These are phyloP conservation scores for Vararia minispora DNA, from an alignment of 768 basidiomycete species.

Conservation along the genomic window DNA sequence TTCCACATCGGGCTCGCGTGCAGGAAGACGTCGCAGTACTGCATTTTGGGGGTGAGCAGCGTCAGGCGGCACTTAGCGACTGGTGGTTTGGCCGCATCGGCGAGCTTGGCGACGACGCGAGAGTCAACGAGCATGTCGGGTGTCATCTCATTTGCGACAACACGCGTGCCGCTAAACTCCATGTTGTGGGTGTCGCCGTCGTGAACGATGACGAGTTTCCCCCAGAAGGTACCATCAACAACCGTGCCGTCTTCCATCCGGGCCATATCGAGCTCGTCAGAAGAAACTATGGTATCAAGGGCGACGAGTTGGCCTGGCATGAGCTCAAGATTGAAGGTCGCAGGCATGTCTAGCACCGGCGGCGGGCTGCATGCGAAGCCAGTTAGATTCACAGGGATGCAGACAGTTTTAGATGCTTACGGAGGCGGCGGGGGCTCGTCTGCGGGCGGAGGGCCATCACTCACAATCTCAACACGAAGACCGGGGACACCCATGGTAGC, in stretches of 20 bases:
- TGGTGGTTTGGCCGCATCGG: slow-evolving; percentile 61
- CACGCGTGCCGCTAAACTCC: slow-evolving; percentile 74
- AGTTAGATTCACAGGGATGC: neutral
- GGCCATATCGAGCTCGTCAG: slow-evolving; percentile 81
- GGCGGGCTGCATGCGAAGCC: slow-evolving; percentile 30
- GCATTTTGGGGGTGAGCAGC: slow-evolving; percentile 58
- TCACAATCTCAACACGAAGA: slow-evolving; percentile 76
- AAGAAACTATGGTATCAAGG: slow-evolving; percentile 67
- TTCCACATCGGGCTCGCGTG: slow-evolving; percentile 67
- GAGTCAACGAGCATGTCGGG: slow-evolving; percentile 68
- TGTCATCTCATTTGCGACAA: slow-evolving; percentile 50
- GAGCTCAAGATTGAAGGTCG: slow-evolving; percentile 74
- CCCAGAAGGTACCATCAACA: slow-evolving; percentile 83
- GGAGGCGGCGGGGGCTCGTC: slow-evolving; percentile 69
- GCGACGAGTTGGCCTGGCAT: slow-evolving; percentile 69
- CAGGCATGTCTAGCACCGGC: slow-evolving; percentile 81
- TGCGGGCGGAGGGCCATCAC: slow-evolving; percentile 76
- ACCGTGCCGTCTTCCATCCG: slow-evolving; percentile 83
- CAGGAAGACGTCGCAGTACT: slow-evolving; percentile 74
- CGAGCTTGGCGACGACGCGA: slow-evolving; percentile 66
- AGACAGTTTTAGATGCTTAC: slow-evolving; percentile 22
- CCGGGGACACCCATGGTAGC: slow-evolving; percentile 77
- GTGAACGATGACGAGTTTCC: slow-evolving; percentile 77
- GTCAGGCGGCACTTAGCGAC: slow-evolving; percentile 69
- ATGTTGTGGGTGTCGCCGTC: slow-evolving; percentile 64